phyloP scores from a whole-genome alignment of 306 rosid species.

The Lathyrus tuberosus region DNA sequence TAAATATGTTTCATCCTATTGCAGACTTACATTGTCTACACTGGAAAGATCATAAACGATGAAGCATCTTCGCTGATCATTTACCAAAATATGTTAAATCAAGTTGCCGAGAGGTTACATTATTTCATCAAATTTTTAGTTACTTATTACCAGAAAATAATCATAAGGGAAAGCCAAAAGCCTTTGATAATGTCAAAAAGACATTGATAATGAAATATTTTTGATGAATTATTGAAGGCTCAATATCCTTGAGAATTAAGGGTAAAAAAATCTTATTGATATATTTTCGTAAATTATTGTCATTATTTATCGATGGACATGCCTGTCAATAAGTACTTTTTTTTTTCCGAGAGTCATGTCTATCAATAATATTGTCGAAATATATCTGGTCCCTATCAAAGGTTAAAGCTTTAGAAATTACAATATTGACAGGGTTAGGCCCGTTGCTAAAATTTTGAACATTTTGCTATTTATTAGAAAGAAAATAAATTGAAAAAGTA shows the following conservation, averaged over 20 bases:
- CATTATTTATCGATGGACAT: too few relatives aligned
- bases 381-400: not conserved
- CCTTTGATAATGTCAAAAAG: not conserved
- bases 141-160: not conserved
- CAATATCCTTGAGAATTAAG: not conserved
- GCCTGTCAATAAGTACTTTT: too few relatives aligned
- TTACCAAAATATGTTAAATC: conserved; percentile 40
- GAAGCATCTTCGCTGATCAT: conserved; percentile 31
- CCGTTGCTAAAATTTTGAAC: not conserved
- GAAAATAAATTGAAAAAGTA: not conserved
- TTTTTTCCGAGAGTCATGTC: not conserved
- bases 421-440: not conserved
- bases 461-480: too few relatives aligned
- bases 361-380: too few relatives aligned
- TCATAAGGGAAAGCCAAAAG: not conserved
- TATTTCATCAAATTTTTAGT: not conserved
- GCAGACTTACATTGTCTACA: conserved; percentile 57
- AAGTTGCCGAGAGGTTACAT: conserved; percentile 42
- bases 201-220: too few relatives aligned
- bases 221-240: too few relatives aligned
- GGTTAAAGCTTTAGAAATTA: not conserved
- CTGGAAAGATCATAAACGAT: conserved; percentile 36
- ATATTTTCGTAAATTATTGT: too few relatives aligned
- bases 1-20: not conserved
- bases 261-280: too few relatives aligned